These are phyloP conservation scores for Schizosaccharomyces versatilis DNA, from an alignment of 1,139 yeast genomes.

Conservation along the genomic window DNA sequence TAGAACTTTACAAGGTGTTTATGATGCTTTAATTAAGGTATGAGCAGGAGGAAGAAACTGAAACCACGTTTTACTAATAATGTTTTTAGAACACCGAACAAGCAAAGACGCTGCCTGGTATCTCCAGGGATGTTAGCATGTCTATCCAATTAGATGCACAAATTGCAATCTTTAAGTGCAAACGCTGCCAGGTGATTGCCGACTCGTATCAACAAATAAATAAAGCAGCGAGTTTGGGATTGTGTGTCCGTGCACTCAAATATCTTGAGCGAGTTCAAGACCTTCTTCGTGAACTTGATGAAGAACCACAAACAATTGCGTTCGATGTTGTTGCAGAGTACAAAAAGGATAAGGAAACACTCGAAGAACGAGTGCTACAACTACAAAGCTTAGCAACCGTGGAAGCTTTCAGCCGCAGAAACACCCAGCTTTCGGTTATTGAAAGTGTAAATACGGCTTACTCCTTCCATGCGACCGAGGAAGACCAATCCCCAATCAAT, in stretches of 20 bases:
- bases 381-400: not conserved
- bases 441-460: not conserved
- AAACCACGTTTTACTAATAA: not conserved
- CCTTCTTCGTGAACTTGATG: not conserved
- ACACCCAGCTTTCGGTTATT: not conserved
- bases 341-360: not conserved
- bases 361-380: not conserved
- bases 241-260: not conserved
- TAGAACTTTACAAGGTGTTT: not conserved
- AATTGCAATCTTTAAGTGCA: not conserved
- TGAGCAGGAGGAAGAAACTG: not conserved
- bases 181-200: constrained; percentile 1
- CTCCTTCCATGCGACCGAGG: not conserved
- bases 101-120: not conserved
- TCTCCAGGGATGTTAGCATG: not conserved
- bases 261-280: not conserved
- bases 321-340: not conserved
- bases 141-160: not conserved
- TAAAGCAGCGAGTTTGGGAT: not conserved
- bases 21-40: constrained; percentile 1
- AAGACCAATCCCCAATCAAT: not conserved
- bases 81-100: not conserved
- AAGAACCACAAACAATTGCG: not conserved
- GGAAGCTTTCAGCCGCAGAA: not conserved
- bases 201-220: not conserved